These are phyloP conservation scores for Diplodia seriata DNA, from an alignment of 2,329 filamentous ascomycete genomes.

Conservation along the genomic window DNA sequence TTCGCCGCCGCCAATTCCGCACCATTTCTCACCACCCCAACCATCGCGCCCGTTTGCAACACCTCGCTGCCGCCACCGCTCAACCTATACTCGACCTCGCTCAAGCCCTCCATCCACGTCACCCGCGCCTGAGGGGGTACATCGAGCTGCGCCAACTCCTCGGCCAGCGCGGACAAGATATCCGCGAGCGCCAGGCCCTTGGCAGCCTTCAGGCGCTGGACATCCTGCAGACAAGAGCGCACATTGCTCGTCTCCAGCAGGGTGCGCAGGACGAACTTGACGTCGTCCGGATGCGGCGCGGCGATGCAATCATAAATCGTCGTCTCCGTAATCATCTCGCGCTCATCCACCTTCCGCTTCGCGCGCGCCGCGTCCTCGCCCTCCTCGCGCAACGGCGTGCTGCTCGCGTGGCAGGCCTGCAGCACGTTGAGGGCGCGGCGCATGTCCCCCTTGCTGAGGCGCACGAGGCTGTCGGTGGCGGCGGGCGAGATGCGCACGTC, in stretches of 20 bases:
- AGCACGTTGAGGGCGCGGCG: constrained; percentile 90
- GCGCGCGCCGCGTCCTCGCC: constrained; percentile 47
- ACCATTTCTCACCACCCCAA: constrained; percentile 85
- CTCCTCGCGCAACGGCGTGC: constrained; percentile 63
- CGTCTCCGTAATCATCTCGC: constrained; percentile 88
- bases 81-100: constrained; percentile 90
- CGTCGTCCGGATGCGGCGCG: constrained; percentile 88
- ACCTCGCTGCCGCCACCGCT: constrained; percentile 85
- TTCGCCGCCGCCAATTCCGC: constrained; percentile 67
- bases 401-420: constrained; percentile 94
- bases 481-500: constrained; percentile 80
- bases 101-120: constrained; percentile 87
- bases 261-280: constrained; percentile 82
- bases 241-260: constrained; percentile 86
- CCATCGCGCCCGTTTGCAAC: constrained; percentile 90
- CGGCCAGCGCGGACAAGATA: constrained; percentile 84
- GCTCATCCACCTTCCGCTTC: constrained; percentile 65
- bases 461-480: constrained; percentile 83
- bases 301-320: constrained; percentile 98
- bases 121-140: constrained; percentile 88
- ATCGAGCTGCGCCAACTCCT: constrained; percentile 81
- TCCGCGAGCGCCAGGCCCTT: constrained; percentile 92
- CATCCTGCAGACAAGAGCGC: constrained; percentile 83
- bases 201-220: constrained; percentile 84
- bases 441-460: constrained; percentile 94